Base-by-base conservation (phyloP, 345 rosid species). In the Pistacia vera region DNA sequence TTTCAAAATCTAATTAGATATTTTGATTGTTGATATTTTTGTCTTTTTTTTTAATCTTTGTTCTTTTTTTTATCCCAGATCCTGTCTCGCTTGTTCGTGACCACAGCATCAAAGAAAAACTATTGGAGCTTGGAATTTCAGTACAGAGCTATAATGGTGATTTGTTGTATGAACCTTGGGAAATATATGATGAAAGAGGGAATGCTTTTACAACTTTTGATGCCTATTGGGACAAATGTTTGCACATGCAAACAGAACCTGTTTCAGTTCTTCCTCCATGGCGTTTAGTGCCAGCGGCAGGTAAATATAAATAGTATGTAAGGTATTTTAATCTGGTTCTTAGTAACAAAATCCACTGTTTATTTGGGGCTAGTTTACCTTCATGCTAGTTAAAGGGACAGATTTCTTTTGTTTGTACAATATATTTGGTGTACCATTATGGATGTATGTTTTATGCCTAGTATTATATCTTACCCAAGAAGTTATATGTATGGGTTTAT, bases 121-220 rank as follows among this genome's bases (percentile, higher is more conserved):
- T 91, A 46, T 81, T 75, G 69, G 96, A 90, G 70, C 86, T 78
- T 65, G 97, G 97, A 46, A 80, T 95, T 78, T 87, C 96, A n/a
- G 96, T 95, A 77, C 90, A 93, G 76, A 93, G 92, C 88, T 95
- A 83, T 71, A 95, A 89, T 79, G 98, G 92, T 11, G 99, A 95
- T 91, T 81, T 93, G 70, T 72, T 95, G 83, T 89, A 86, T 81
- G 97, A 95, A 77, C 99, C 99, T 6, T 95, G 99, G 98, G 98
- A 91, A 72, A 88, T 93, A 74, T 90, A 89, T 66, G 80, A 88
- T 46, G 91, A 89, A 70, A 83, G 75, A 69, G 94, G 99, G 25
- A 81, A 78, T 72, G 89, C 96, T 78, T 91, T 93, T 83, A 85
- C 89, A 7, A 91, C 78, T 67, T 93, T 95, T 68, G 85, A 80